Evolutionary conservation across 768 basidiomycete species (phyloP), one percentile per base, ranked within the genome.

Genomic region (Mycena galericulata): DNA sequence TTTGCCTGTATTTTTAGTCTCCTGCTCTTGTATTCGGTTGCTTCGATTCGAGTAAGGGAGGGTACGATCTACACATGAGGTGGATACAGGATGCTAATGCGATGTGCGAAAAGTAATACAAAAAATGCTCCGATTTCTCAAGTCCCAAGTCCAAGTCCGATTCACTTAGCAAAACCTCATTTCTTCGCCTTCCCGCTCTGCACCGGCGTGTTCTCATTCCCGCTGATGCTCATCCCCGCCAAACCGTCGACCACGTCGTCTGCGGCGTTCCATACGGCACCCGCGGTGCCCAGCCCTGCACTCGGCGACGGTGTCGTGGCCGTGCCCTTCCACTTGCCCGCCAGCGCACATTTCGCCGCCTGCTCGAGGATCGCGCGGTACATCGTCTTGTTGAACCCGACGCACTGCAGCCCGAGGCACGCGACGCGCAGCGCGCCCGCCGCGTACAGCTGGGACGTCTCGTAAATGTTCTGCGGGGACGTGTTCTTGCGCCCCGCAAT

Each of bases 381-480:
- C 72, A 93, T 81, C 32, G 79, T 78, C 62, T 88, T 84, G 77
- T 88, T 92, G 84, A 94, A 94, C 3, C 92, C 90, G 57, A 92
- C 84, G 75, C 93, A 94, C 70, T 91, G 90, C 51, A 94, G 79
- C 5, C 87, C 93, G 62, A 94, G 79, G 71, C 92, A 94, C 17
- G 90, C 90, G 26, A 92, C 86, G 68, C 87, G 89, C 51, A 94
- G 84, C 27, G 92, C 92, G 2, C 93, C 92, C 1, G 83, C 89
- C 6, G 85, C 82, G 74, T 93, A 94, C 34, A 94, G 85, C 75
- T 94, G 92, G 1, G 83, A 80, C 0, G 87, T 88, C 76, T 94
- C 93, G 79, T 93, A 93, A 29, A 89, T 78, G 72, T 91, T 93
- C 76, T 93, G 92, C 20, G 93, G 92, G 2, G 92, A 92, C 22